Base-by-base conservation (phyloP, 2,329 filamentous ascomycete genomes). In the Aureobasidium mangrovei region DNA sequence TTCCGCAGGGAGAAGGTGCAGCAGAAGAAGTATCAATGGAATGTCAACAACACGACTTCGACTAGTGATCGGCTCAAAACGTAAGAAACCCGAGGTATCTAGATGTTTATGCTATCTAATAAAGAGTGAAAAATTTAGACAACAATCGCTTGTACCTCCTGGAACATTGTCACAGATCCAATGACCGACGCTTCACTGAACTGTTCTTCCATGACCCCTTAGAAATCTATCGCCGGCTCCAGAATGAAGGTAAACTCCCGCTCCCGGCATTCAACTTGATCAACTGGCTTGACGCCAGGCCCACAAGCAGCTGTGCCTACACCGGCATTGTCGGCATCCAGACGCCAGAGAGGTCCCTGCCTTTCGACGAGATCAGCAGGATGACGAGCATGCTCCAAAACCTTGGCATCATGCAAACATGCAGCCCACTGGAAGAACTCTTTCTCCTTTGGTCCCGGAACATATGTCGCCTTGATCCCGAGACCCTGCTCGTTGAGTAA, bases 391-490 rank as follows among this genome's bases (percentile, higher is more conserved):
- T 29, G 24, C 7, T 54, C 52, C 27, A 54, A 12, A 12, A 39
- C 35, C 35, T 54, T 36, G 5, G 52, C 52, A 42, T 54, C 52
- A 41, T 54, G 52, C 42, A 46, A 33, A 7, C 42, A 47, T 31
- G 41, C 43, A 4, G 52, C 41, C 52, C 52, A 54, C 10, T 54
- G 52, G 35, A 54, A 54, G 9, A 46, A 47, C 31, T 54, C 43
- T 8, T 47, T 46, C 9, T 54, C 43, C 2, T 18, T 9, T 4
- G 52, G 42, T 3, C 52, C 42, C 5, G 52, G 42, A 4, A 35
- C 4, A 28, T 41, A 54, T 43, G 45, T 60, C 56, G 72, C 66
- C 33, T 64, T 58, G 31, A 72, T 55, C 12, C 70, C 65, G 61
- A 64, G 27, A 64, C 63, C 10, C 56, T 62, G 55, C 27, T 54